Evolutionary conservation across 768 basidiomycete genomes (phyloP).

Genomic region (Melanogaster broomeanus): DNA sequence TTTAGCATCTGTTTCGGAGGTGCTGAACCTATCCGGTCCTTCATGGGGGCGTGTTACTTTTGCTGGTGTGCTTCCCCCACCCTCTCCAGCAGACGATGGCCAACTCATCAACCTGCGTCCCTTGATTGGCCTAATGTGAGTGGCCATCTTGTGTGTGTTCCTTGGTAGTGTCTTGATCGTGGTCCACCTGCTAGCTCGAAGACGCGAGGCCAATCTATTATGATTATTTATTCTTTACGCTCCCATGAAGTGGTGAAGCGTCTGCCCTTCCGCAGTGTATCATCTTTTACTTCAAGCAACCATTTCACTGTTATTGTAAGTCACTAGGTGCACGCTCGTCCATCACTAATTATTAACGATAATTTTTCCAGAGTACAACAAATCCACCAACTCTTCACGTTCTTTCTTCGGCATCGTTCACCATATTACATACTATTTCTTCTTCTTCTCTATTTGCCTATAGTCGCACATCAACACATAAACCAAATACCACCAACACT

Average conservation of each 20-base stretch:
- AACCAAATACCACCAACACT: conserved; percentile 37
- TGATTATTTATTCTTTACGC: conserved; percentile 48
- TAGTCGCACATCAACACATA: conserved; percentile 35
- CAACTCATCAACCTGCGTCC: conserved; percentile 33
- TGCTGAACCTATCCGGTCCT: conserved; percentile 49
- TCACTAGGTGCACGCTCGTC: conserved; percentile 7
- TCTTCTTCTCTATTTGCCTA: conserved; percentile 48
- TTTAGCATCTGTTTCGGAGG: conserved; percentile 49
- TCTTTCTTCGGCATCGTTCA: conserved; percentile 55
- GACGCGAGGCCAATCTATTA: conserved; percentile 21
- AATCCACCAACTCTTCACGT: conserved; percentile 56
- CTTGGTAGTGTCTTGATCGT: neutral
- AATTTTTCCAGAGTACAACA: conserved; percentile 51
- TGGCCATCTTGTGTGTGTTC: conserved; percentile 2
- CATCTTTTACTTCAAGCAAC: conserved; percentile 45
- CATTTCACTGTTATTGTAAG: conserved; percentile 61
- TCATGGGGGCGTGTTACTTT: conserved; percentile 37
- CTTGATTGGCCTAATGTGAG: conserved; percentile 38
- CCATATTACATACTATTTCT: conserved; percentile 50
- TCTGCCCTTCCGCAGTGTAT: conserved; percentile 43
- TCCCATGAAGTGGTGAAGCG: conserved; percentile 53
- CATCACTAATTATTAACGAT: neutral
- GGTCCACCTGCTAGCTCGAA: conserved; percentile 20
- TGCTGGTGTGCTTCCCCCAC: conserved; percentile 44
- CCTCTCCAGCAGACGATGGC: conserved; percentile 25